Evolutionary conservation across 306 rosid genomes (phyloP), one percentile per base, ranked within the genome.

Genomic region (Myrica gale): DNA sequence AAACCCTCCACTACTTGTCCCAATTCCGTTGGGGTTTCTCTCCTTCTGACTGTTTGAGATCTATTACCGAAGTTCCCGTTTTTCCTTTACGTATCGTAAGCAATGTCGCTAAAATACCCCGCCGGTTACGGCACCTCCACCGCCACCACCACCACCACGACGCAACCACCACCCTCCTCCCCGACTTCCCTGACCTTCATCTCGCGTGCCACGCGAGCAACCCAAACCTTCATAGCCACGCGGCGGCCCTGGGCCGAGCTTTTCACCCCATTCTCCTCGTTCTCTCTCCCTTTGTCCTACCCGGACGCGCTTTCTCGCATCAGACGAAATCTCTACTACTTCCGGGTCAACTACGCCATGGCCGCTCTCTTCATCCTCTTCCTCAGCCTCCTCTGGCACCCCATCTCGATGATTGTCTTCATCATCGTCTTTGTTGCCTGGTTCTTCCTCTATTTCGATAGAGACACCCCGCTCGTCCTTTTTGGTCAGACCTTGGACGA

Each of bases 311-410:
- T 78, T 80, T 20, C 57, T 5, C 84, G 88, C 53, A n/a, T 80
- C 45, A 78, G 76, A 15, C 76, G 23, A 76, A 87, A 84, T 71
- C 52, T 76, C 52, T n/a, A 54, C 82, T 75, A 87, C 75, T 87
- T 87, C 71, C 84, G 87, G 0, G 78, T 72, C 37, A 87, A 87
- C 74, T 87, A 87, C 82, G 68, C 87, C 67, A 61, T 87, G 84
- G 83, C 43, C 19, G 69, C 66, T 67, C 90, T 87, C 74, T 7
- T 84, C 73, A 56, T 82, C 54, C 82, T 87, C 68, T 87, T 87
- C 83, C 76, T 84, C 41, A 65, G 90, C 71, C 85, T 87, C 17
- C 84, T 87, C 6, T 87, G 90, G 90, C 87, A 87, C 68, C 90
- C 90, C 1, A 26, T 82, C 15, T 87, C 90, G 26, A 82, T 87